Evolutionary conservation across 305 asterid species (phyloP), one percentile per base, ranked within the genome.

Genomic region (Petunia hybrid): DNA sequence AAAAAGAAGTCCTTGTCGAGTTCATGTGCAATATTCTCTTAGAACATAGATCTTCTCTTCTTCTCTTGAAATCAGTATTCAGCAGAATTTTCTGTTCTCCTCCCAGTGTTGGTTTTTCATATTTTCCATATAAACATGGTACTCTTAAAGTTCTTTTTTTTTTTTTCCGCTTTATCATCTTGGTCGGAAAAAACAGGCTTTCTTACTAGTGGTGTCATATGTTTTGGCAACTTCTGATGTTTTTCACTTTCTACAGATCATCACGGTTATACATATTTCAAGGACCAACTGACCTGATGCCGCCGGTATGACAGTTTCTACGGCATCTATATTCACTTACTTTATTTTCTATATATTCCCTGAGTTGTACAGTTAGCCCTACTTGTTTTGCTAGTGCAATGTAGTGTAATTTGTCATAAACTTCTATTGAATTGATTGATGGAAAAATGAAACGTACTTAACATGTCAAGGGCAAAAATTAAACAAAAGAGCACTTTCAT

Each of bases 201-300:
- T 71, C 43, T 46, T 48, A 71, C 61, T 45, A 31, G 1, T 35
- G 62, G 35, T 13, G 36, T 51, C 36, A 13, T 73, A 73, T 73
- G 63, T 73, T 73, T 60, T 65, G 53, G 48, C 46, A 62, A n/a
- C 80, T 74, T 77, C 59, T 82, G 69, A 55, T 85, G 78, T 51
- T 73, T 63, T 51, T 81, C 81, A 68, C 73, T 59, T 66, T 69
- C 51, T 80, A 77, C 93, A 96, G 99, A 76, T 96, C 98, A 43
- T 86, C 99, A 51, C 93, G 99, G 87, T 85, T 96, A 73, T 96
- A 94, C 84, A 89, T 96, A 85, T 92, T 96, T 64, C 97, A 94
- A 91, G 98, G 99, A 40, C 99, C 99, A 70, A 57, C 90, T 55
- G 98, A 91, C 66, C 87, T 96, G 92, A 94, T 96, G 99, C 98